Percentiles rank a stretch among this genome's conserved stretches.
Evolutionary conservation across 78 protist genomes (phyloP).

Genomic region (Dictyostelium purpureum): DNA sequence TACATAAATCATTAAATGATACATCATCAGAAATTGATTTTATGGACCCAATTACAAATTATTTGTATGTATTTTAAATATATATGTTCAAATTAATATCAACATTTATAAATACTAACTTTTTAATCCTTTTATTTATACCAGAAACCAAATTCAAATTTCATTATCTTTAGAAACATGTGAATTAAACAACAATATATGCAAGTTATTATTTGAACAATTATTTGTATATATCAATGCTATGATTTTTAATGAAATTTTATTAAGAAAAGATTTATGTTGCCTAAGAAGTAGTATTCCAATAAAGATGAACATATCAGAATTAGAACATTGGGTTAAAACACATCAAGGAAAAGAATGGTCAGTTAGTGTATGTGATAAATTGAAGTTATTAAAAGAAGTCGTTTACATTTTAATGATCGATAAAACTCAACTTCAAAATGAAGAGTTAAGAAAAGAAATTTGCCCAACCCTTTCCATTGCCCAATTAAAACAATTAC

Average conservation of each 20-base stretch:
- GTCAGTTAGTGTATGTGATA: neutral
- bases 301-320: conserved; percentile 68
- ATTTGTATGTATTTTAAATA: conserved; percentile 15
- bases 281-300: conserved; percentile 59
- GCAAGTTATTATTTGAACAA: conserved; percentile 47
- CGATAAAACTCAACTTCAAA: conserved; percentile 49
- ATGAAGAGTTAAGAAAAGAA: conserved; percentile 25
- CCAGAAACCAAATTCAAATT: conserved; percentile 34
- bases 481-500: conserved; percentile 59
- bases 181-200: neutral
- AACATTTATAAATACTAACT: too few species aligned
- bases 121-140: neutral
- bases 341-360: conserved; percentile 41
- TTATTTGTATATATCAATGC: conserved; percentile 51
- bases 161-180: conserved; percentile 17
- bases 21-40: conserved; percentile 18
- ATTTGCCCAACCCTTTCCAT: conserved; percentile 47
- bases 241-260: conserved; percentile 58
- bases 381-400: conserved; percentile 28
- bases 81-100: too few species aligned
- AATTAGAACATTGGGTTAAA: conserved; percentile 68
- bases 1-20: conserved; percentile 16
- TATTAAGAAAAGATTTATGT: conserved; percentile 62
- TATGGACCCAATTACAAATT: conserved; percentile 51
- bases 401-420: conserved; percentile 63